Conservation (phyloP, 2,329 filamentous ascomycete genomes). For the Clarireedia homoeocarpa region DNA sequence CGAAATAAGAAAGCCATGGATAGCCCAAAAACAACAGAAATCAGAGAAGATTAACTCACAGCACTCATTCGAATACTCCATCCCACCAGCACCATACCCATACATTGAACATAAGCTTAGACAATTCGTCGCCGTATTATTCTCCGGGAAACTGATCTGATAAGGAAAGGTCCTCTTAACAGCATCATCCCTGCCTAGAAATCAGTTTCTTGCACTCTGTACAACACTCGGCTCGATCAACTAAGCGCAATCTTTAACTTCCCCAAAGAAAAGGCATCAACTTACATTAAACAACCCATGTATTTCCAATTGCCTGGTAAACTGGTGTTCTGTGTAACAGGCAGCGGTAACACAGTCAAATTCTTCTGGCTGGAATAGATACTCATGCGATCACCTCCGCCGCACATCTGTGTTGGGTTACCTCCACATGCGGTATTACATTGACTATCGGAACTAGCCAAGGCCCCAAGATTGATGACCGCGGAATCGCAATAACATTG, state of each 20-base stretch:
- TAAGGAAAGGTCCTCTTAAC: constrained; percentile 19
- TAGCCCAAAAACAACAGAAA: not conserved
- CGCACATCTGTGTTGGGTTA: constrained; percentile 28
- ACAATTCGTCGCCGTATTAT: constrained; percentile 18
- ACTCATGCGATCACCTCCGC: constrained; percentile 24
- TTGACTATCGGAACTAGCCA: constrained; percentile 27
- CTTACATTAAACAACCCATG: constrained; percentile 24
- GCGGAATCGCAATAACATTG: constrained; percentile 26
- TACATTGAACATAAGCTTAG: constrained; percentile 20
- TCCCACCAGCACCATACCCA: constrained; percentile 24
- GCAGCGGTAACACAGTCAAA: constrained; percentile 11
- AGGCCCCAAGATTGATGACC: constrained; percentile 18
- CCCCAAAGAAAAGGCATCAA: not conserved
- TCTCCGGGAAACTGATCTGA: constrained; percentile 12
- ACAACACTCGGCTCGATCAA: not conserved
- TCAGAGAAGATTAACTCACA: constrained; percentile 12
- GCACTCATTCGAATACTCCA: constrained; percentile 23
- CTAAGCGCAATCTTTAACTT: not conserved
- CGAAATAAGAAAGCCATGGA: not conserved
- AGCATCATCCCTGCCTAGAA: constrained; percentile 8
- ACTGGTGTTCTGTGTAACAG: constrained; percentile 12
- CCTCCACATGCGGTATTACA: constrained; percentile 26
- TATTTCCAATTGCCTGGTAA: constrained; percentile 21
- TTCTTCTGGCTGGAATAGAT: constrained; percentile 18
- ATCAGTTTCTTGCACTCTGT: not conserved